Base-by-base conservation (phyloP, 352 stramenopile species). In the Phytophthora hybrid region DNA sequence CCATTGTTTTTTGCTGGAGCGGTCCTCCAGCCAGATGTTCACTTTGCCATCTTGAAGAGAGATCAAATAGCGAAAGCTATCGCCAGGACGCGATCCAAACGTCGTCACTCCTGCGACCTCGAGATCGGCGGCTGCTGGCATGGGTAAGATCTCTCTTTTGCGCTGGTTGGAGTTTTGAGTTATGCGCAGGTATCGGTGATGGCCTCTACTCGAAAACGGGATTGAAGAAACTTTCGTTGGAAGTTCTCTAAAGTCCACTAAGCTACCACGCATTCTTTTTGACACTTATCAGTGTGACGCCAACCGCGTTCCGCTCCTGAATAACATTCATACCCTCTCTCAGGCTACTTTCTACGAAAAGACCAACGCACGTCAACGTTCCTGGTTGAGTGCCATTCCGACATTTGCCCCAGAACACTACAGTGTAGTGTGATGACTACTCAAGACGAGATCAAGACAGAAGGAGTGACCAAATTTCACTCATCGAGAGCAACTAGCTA, bases 1-100 rank as follows among this genome's bases (percentile, higher is more conserved):
- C 63, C 64, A 71, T 52, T 71, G 55, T 44, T 65, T 71, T 51
- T 71, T 71, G 55, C 55, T 71, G 6, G 19, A 41, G 29, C 64
- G 55, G 19, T 71, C 54, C 21, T 71, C 55, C 29, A 71, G 21
- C 64, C 55, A 65, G 19, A 71, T 65, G 3, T 59, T 64, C 10
- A 64, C 44, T 16, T 63, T 65, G 14, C 14, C 44, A 11, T 37
- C 49, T 26, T 59, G 52, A 21, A 65, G 32, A 18, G 47, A 65
- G 47, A 71, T 60, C 0, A 34, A 46, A 19, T 71, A 65, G 56
- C 64, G 64, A 29, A 65, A 64, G 16, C 31, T 54, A 9, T 56
- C 18, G 4, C 18, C 47, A 29, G 32, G 56, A 13, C 13, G 19
- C 14, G 64, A 31, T 53, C 32, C 29, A 49, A 66, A 71, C 34